phyloP scores from a whole-genome alignment of 805 yeast genomes.

The Metschnikowia santaceciliae region DNA sequence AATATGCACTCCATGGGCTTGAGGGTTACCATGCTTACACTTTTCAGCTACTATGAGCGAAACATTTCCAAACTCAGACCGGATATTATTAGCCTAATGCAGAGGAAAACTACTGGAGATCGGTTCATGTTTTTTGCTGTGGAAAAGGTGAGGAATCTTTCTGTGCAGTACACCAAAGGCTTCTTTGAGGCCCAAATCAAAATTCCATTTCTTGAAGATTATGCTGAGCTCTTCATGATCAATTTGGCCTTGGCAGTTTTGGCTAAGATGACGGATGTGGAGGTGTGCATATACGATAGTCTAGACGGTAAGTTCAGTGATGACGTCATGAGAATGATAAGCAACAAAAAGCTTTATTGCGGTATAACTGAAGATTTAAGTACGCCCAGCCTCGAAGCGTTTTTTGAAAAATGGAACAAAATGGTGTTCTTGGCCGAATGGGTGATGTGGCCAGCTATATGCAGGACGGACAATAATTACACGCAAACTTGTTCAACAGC shows the following conservation, averaged over 20 bases:
- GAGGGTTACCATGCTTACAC: constrained; percentile 16
- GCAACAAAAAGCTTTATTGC: constrained; percentile 4
- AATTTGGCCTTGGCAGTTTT: background rate
- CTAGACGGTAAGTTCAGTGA: background rate
- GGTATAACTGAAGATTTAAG: constrained; percentile 10
- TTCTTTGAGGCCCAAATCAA: background rate
- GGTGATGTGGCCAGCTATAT: constrained; percentile 3
- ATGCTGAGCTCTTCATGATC: background rate
- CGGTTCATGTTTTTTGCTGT: background rate
- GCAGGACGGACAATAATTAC: background rate
- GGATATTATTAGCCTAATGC: background rate
- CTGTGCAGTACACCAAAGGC: constrained; percentile 1
- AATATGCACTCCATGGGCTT: constrained; percentile 26
- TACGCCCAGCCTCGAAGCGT: constrained; percentile 13
- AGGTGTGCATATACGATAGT: background rate
- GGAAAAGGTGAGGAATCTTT: constrained; percentile 1
- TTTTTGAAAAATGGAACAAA: constrained; percentile 25
- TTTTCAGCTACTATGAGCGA: constrained; percentile 3
- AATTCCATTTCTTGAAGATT: background rate
- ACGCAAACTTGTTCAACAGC: background rate
- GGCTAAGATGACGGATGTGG: background rate
- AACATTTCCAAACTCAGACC: background rate
- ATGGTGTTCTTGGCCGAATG: constrained; percentile 22
- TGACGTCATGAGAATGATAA: constrained; percentile 3
- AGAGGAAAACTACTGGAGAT: background rate